These are phyloP conservation scores for Malassezia sympodialis DNA, from an alignment of 1,284 basidiomycete genomes.

Conservation along the genomic window DNA sequence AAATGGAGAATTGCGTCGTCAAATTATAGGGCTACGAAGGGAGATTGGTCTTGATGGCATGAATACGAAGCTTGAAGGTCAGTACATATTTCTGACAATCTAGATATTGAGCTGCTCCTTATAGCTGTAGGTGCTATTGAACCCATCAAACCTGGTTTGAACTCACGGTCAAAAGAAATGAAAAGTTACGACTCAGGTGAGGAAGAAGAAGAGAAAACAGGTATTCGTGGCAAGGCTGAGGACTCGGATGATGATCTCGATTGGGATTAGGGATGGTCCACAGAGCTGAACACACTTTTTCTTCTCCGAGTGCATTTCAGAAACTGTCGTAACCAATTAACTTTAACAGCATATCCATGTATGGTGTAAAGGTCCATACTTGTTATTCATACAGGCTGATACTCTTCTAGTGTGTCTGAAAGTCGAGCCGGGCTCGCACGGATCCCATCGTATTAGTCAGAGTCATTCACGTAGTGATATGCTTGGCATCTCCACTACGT, in stretches of 20 bases:
- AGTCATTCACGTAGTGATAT: not conserved
- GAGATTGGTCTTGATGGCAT: conserved; percentile 59
- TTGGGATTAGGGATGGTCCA: conserved; percentile 34
- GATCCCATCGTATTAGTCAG: not conserved
- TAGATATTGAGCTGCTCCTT: conserved; percentile 42
- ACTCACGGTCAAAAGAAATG: conserved; percentile 14
- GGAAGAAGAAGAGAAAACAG: conserved; percentile 4
- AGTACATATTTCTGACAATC: conserved; percentile 14
- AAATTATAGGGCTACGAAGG: conserved; percentile 62
- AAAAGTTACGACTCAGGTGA: conserved; percentile 20
- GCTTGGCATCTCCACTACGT: not conserved
- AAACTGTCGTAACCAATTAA: no score
- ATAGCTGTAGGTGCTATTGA: conserved; percentile 41
- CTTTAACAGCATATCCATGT: no score
- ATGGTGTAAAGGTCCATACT: no score
- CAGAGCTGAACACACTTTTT: not conserved
- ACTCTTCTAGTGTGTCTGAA: not conserved
- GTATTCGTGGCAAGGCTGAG: conserved; percentile 25
- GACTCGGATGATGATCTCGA: conserved; percentile 40
- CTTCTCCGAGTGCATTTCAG: not conserved
- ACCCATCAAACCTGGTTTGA: conserved; percentile 16
- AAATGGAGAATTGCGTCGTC: conserved; percentile 75
- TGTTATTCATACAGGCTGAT: no score
- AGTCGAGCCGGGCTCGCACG: not conserved
- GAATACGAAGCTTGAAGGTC: conserved; percentile 73